Evolutionary conservation across 1,139 yeast species (phyloP).

Genomic region (Geotrichum cucujoidarum): DNA sequence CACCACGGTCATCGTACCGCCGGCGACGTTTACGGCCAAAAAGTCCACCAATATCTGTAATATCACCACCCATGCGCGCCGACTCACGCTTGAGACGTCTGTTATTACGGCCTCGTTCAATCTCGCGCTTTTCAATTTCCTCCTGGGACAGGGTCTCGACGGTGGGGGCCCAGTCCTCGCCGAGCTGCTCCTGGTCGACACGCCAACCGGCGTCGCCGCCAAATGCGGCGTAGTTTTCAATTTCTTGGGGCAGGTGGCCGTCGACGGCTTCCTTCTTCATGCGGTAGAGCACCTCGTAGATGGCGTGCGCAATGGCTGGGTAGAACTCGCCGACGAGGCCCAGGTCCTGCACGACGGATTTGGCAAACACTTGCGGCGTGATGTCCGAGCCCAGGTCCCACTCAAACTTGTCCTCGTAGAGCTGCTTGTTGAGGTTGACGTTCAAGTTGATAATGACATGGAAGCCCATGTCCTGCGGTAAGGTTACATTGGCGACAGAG

Average conservation of each 20-base stretch:
- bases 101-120: conserved; percentile 87
- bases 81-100: conserved; percentile 91
- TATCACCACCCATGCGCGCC: conserved; percentile 38
- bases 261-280: conserved; percentile 83
- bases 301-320: conserved; percentile 84
- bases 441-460: conserved; percentile 79
- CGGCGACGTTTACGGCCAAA: conserved; percentile 35
- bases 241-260: conserved; percentile 60
- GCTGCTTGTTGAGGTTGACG: conserved; percentile 74
- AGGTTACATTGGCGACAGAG: conserved; percentile 56
- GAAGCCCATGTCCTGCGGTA: conserved; percentile 58
- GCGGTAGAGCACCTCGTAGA: conserved; percentile 73
- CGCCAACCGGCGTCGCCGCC: conserved; percentile 62
- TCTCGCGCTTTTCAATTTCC: conserved; percentile 92
- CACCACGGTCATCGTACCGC: conserved; percentile 26
- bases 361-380: conserved; percentile 83
- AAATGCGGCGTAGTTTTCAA: conserved; percentile 54
- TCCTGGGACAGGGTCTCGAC: conserved; percentile 83
- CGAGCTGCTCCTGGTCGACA: conserved; percentile 53
- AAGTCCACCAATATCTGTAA: conserved; percentile 35
- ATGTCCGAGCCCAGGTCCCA: conserved; percentile 74
- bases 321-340: conserved; percentile 81
- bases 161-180: conserved; percentile 85
- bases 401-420: conserved; percentile 89
- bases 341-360: conserved; percentile 72